Percentiles rank a stretch among this genome's conserved stretches.
These are phyloP conservation scores for Neobulgaria alba DNA, from an alignment of 2,329 filamentous ascomycete genomes.

Conservation along the genomic window DNA sequence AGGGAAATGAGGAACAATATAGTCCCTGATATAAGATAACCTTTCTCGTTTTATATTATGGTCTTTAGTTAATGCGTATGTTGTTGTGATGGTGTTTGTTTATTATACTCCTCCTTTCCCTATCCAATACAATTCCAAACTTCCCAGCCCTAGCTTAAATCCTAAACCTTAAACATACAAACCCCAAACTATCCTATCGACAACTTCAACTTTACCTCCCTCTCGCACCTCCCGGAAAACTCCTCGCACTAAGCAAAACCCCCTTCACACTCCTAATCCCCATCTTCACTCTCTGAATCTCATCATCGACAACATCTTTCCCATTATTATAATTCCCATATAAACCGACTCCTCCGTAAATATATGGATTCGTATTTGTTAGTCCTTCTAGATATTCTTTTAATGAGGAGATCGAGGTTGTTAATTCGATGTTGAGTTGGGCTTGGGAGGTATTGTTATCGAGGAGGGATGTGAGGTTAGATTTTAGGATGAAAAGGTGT, in stretches of 20 bases:
- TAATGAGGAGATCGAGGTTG: constrained; percentile 38
- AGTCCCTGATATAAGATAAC: too few species aligned
- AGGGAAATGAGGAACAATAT: too few species aligned
- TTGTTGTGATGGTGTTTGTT: too few species aligned
- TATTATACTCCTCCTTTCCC: too few species aligned
- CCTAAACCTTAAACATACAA: too few species aligned
- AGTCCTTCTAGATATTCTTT: constrained; percentile 58
- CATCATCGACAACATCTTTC: constrained; percentile 51
- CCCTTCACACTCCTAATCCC: constrained; percentile 76
- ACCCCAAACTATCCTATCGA: too few species aligned
- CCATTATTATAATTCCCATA: constrained; percentile 17
- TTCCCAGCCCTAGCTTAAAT: too few species aligned
- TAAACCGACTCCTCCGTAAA: constrained; percentile 8
- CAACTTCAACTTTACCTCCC: too few species aligned
- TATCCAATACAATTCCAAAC: too few species aligned
- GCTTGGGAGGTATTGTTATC: constrained; percentile 30
- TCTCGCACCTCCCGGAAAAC: constrained; percentile 46
- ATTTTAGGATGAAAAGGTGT: constrained; percentile 38
- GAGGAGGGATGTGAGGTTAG: constrained; percentile 42
- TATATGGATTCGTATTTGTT: constrained; percentile 36
- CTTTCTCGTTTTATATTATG: too few species aligned
- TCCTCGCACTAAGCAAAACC: constrained; percentile 63
- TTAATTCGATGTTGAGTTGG: constrained; percentile 16
- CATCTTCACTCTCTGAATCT: constrained; percentile 63
- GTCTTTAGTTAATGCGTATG: too few species aligned